Conservation (phyloP, 2,329 filamentous ascomycete species). For the Curvularia lunata region DNA sequence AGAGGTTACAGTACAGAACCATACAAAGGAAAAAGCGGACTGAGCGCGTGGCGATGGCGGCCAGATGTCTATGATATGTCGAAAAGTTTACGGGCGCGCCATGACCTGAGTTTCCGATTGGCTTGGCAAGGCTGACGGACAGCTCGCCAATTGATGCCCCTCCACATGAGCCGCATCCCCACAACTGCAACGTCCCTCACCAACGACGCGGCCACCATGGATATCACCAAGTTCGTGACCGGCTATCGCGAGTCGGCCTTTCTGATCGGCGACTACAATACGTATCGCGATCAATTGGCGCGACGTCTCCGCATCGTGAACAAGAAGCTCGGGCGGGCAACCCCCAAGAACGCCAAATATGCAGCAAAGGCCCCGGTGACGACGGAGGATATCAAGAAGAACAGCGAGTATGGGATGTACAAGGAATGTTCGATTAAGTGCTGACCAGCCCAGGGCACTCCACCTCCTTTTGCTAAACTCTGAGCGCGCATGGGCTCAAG, state of each 20-base stretch:
- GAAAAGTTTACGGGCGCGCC: slow-evolving; percentile 33
- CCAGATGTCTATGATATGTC: slow-evolving; percentile 23
- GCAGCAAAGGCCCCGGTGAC: slow-evolving; percentile 72
- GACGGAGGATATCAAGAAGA: slow-evolving; percentile 73
- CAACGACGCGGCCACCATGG: slow-evolving; percentile 67
- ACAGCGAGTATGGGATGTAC: slow-evolving; percentile 69
- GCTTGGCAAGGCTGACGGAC: slow-evolving; percentile 19
- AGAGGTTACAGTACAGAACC: slow-evolving; percentile 12
- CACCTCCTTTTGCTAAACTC: slow-evolving; percentile 79
- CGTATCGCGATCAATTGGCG: slow-evolving; percentile 79
- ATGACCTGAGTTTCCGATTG: slow-evolving; percentile 26
- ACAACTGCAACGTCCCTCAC: slow-evolving; percentile 11
- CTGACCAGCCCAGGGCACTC: slow-evolving; percentile 31
- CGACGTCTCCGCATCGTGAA: slow-evolving; percentile 82
- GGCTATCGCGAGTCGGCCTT: slow-evolving; percentile 82
- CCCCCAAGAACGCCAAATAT: slow-evolving; percentile 87
- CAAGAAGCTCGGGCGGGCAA: slow-evolving; percentile 83
- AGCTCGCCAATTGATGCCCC: slow-evolving; percentile 29
- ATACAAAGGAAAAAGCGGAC: slow-evolving; percentile 6
- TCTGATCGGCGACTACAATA: slow-evolving; percentile 84
- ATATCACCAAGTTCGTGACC: slow-evolving; percentile 85
- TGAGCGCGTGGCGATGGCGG: slow-evolving; percentile 21
- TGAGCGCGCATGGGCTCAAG: slow-evolving; percentile 93
- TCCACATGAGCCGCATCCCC: slow-evolving; percentile 22
- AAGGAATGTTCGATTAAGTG: not conserved